phyloP scores from a whole-genome alignment of 768 basidiomycete genomes.

The Podaxis mareebaensis region DNA sequence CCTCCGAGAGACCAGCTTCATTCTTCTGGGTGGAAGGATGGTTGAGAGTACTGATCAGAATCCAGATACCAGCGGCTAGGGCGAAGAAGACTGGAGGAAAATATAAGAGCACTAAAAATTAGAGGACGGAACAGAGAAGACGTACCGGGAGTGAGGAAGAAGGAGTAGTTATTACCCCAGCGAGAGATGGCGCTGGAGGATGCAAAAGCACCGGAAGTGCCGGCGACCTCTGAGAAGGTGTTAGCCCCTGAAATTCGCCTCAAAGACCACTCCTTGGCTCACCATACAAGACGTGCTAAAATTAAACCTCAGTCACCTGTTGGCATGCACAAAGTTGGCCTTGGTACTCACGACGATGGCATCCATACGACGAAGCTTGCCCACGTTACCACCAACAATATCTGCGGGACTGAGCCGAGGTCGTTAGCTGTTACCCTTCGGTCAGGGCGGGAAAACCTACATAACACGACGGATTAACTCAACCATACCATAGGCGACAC shows the following conservation, averaged over 20 bases:
- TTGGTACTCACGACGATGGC: slow-evolving; percentile 26
- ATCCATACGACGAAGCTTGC: slow-evolving; percentile 34
- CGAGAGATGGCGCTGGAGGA: slow-evolving; percentile 32
- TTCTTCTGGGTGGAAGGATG: slow-evolving; percentile 25
- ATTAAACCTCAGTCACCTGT: neutral
- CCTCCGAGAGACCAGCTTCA: slow-evolving; percentile 22
- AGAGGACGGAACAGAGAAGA: neutral
- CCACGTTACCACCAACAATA: slow-evolving; percentile 33
- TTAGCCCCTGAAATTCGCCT: neutral
- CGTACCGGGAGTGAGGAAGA: slow-evolving; percentile 29
- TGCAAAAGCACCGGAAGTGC: slow-evolving; percentile 30
- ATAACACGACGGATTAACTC: slow-evolving; percentile 36
- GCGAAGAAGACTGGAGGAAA: slow-evolving; percentile 26
- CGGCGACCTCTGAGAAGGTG: slow-evolving; percentile 25
- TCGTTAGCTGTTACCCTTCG: neutral
- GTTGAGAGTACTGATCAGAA: slow-evolving; percentile 26
- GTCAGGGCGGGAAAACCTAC: slow-evolving; percentile 15
- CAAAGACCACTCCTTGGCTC: neutral
- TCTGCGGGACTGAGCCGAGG: slow-evolving; percentile 27
- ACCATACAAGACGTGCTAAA: slow-evolving; percentile 31
- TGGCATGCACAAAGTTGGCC: neutral
- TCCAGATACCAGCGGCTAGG: slow-evolving; percentile 29
- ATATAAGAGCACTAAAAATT: neutral
- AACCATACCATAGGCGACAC: slow-evolving; percentile 36
- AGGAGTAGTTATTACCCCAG: slow-evolving; percentile 35